phyloP scores from a whole-genome alignment of 352 stramenopile genomes.

The Halophytophthora batemanensis region DNA sequence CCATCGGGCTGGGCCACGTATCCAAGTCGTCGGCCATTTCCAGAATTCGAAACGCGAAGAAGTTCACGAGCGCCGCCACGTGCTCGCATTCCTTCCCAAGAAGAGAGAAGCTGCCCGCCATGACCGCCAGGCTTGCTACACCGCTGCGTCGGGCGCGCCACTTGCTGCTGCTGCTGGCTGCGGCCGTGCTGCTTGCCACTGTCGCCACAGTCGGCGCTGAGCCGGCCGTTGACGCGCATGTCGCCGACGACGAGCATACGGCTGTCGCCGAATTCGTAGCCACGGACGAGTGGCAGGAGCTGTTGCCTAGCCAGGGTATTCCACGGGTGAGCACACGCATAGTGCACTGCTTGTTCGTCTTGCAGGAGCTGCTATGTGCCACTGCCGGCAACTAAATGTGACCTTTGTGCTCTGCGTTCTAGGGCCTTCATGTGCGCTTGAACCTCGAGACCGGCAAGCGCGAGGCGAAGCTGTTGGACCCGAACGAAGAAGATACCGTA shows the following conservation, averaged over 20 bases:
- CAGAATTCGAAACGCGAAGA: slow-evolving; percentile 1
- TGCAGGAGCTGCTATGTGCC: neutral
- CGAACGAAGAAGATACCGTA: slow-evolving; percentile 18
- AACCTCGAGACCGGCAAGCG: slow-evolving; percentile 81
- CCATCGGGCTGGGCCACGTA: slow-evolving; percentile 7
- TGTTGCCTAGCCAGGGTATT: slow-evolving; percentile 62
- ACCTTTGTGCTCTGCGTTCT: slow-evolving; percentile 2
- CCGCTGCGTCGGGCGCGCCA: slow-evolving; percentile 16
- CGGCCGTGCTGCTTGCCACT: slow-evolving; percentile 2
- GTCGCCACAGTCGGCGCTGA: too few relatives aligned
- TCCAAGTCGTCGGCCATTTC: slow-evolving; percentile 19
- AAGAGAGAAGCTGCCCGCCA: neutral
- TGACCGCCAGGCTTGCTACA: slow-evolving; percentile 11
- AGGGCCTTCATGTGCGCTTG: slow-evolving; percentile 83
- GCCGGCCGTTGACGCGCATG: slow-evolving; percentile 1
- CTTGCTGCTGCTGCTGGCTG: slow-evolving; percentile 19
- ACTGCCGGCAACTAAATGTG: slow-evolving; percentile 11
- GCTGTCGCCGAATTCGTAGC: slow-evolving; percentile 42
- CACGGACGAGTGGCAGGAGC: slow-evolving; percentile 60
- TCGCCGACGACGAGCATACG: slow-evolving; percentile 8
- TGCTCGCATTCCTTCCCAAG: too few relatives aligned
- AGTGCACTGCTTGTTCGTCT: neutral
- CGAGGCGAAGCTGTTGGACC: slow-evolving; percentile 81
- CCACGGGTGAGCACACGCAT: slow-evolving; percentile 35
- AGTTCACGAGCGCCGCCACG: neutral